phyloP scores from a whole-genome alignment of 1,284 basidiomycete species.

The Cryptococcus hybrid region DNA sequence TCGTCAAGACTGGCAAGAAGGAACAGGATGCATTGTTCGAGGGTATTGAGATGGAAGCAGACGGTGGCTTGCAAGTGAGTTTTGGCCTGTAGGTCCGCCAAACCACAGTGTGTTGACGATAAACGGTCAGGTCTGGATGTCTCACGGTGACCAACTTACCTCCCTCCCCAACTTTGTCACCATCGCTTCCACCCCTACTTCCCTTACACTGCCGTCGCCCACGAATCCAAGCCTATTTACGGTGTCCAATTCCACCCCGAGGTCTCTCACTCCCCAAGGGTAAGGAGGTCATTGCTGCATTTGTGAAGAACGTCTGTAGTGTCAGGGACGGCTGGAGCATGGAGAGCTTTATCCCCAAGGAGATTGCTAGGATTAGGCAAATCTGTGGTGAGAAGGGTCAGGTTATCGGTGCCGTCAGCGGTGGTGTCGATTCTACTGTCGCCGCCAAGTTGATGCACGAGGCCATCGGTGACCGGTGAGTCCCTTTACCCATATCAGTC shows the following conservation, averaged over 20 bases:
- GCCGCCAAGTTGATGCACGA: slow-evolving; percentile 99
- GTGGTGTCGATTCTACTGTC: slow-evolving; percentile 97
- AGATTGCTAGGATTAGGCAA: slow-evolving; percentile 89
- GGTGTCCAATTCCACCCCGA: slow-evolving; percentile 99
- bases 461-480: slow-evolving; percentile 91
- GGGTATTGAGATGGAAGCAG: slow-evolving; percentile 60
- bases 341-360: slow-evolving; percentile 99
- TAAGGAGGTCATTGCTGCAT: slow-evolving; percentile 85
- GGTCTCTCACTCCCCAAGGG: slow-evolving; percentile 92
- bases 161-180: slow-evolving; percentile 80
- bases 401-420: slow-evolving; percentile 96
- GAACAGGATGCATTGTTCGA: slow-evolving; percentile 78
- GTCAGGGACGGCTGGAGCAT: slow-evolving; percentile 91
- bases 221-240: slow-evolving; percentile 84
- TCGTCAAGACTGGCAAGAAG: slow-evolving; percentile 64
- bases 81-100: neutral
- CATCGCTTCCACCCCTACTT: slow-evolving; percentile 82
- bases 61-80: slow-evolving; percentile 29
- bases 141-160: slow-evolving; percentile 93
- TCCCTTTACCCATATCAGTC: slow-evolving; percentile 1
- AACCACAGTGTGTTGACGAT: neutral
- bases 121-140: slow-evolving; percentile 89
- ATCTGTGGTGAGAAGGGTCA: slow-evolving; percentile 94
- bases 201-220: slow-evolving; percentile 94
- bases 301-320: slow-evolving; percentile 81